Conservation (phyloP, 805 yeast genomes). For the Grigorovia jiainica region DNA sequence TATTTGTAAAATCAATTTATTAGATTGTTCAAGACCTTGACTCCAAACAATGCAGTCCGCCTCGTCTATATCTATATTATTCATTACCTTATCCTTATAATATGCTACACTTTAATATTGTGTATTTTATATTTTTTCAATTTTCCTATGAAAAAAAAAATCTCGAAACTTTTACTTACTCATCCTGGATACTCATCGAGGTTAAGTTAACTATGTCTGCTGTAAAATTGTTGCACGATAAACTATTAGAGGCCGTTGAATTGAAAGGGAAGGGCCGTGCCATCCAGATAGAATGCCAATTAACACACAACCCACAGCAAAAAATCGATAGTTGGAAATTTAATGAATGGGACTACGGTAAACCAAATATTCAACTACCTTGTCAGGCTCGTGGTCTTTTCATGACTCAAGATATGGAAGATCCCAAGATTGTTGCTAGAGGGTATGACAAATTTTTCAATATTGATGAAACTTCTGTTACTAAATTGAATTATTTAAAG, state of each 20-base stretch:
- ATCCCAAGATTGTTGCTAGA: constrained; percentile 50
- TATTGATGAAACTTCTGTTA: constrained; percentile 49
- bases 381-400: constrained; percentile 79
- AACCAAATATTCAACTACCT: constrained; percentile 47
- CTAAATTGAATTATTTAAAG: constrained; percentile 42
- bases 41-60: constrained; percentile 78
- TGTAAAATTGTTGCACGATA: neutral
- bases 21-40: constrained; percentile 56
- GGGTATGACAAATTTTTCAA: constrained; percentile 96
- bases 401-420: constrained; percentile 31
- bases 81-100: no score
- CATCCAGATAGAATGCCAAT: constrained; percentile 19
- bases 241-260: constrained; percentile 16
- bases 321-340: constrained; percentile 62
- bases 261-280: constrained; percentile 28
- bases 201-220: neutral
- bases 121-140: no score
- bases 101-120: no score
- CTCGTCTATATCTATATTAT: constrained; percentile 52
- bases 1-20: constrained; percentile 45
- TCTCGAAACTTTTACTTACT: no score
- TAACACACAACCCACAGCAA: constrained; percentile 18
- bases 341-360: constrained; percentile 80
- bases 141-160: neutral
- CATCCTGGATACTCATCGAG: no score